Percentiles rank a stretch among this genome's conserved stretches.
phyloP scores from a whole-genome alignment of 2,329 filamentous ascomycete genomes.

The Fusarium sp. region DNA sequence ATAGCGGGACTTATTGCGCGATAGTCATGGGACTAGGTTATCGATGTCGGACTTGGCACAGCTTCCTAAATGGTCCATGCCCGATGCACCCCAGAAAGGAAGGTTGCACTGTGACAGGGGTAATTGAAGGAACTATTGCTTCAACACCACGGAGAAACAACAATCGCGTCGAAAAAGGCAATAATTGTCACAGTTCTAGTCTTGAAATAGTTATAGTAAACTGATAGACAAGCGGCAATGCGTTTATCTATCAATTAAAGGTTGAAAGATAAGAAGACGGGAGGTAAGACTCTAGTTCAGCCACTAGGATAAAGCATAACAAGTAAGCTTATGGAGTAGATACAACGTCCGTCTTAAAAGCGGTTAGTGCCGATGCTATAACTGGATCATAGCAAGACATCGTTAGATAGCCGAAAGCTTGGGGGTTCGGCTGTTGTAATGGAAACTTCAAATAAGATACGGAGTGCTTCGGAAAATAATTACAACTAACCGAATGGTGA shows the following conservation, averaged over 20 bases:
- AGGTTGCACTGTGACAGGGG: not conserved
- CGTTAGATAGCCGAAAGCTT: not conserved
- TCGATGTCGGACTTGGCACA: not conserved
- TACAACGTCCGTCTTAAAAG: not conserved
- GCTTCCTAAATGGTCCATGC: conserved; percentile 5
- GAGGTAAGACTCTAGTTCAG: not conserved
- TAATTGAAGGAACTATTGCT: not conserved
- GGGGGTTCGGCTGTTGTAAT: no score
- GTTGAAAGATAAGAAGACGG: not conserved
- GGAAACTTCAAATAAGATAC: no score
- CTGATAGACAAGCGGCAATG: not conserved
- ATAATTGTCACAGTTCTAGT: not conserved
- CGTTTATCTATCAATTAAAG: not conserved
- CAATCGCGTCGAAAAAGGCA: not conserved
- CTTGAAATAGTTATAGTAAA: not conserved
- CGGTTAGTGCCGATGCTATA: no score
- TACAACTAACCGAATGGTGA: no score
- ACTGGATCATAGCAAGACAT: not conserved
- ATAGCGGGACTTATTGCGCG: not conserved
- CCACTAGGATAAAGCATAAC: not conserved
- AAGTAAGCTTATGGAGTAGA: not conserved
- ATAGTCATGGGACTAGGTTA: not conserved
- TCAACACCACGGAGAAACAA: not conserved
- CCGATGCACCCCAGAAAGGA: conserved; percentile 6
- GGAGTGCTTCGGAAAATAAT: no score